phyloP scores from a whole-genome alignment of 768 basidiomycete genomes.

The Amyloporia xantha region DNA sequence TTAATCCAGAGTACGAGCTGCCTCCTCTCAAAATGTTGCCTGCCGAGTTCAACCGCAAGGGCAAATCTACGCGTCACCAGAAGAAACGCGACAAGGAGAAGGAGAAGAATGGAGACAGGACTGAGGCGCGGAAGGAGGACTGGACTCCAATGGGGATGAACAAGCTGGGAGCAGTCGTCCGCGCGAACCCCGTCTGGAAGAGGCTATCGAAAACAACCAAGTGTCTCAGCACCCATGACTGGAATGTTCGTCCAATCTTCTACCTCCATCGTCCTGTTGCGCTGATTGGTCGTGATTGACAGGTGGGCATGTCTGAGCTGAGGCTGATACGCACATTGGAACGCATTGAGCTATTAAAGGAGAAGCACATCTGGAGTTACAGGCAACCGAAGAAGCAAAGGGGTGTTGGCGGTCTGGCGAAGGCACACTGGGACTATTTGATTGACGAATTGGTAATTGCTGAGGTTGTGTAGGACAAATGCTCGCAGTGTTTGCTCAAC shows the following conservation, averaged over 20 bases:
- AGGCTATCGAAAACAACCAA: constrained; percentile 66
- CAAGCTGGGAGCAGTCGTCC: constrained; percentile 60
- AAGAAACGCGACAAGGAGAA: constrained; percentile 48
- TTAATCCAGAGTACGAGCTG: constrained; percentile 43
- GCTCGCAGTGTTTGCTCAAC: too few relatives aligned
- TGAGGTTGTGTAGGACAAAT: too few relatives aligned
- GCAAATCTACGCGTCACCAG: constrained; percentile 38
- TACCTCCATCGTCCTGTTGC: neutral
- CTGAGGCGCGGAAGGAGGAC: constrained; percentile 49
- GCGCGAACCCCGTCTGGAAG: constrained; percentile 71
- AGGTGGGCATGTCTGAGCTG: constrained; percentile 79
- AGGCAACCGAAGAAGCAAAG: constrained; percentile 94
- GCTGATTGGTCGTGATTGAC: constrained; percentile 8
- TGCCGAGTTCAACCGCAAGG: constrained; percentile 44
- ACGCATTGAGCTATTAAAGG: constrained; percentile 77
- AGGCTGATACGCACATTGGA: constrained; percentile 76
- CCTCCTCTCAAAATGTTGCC: constrained; percentile 53
- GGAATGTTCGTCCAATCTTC: constrained; percentile 52
- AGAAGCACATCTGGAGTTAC: constrained; percentile 80
- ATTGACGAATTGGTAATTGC: constrained; percentile 88
- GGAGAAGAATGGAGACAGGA: constrained; percentile 32
- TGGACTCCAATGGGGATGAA: constrained; percentile 46
- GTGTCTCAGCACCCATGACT: constrained; percentile 73
- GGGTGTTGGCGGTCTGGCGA: constrained; percentile 63
- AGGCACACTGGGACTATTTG: constrained; percentile 93